Percentiles rank a stretch among this genome's conserved stretches.
These are phyloP conservation scores for Diplosphaera chodatii DNA, from an alignment of 139 green algal genomes.

Conservation along the genomic window DNA sequence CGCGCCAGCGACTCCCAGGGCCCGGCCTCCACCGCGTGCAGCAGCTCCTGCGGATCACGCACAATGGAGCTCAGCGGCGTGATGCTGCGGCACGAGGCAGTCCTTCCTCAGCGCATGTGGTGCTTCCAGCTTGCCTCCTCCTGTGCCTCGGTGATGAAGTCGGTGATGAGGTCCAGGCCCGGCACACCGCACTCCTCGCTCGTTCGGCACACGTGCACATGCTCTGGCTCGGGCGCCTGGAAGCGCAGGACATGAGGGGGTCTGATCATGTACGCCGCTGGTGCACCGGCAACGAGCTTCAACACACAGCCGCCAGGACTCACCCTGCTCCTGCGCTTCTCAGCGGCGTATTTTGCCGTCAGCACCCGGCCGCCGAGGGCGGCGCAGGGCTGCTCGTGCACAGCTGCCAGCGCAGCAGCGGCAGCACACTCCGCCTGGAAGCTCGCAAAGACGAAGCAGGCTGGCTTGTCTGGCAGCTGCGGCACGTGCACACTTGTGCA, in stretches of 20 bases:
- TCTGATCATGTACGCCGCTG: too few species aligned
- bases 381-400: conserved; percentile 15
- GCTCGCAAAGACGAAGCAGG: conserved; percentile 28
- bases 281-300: too few species aligned
- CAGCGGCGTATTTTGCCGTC: conserved; percentile 35
- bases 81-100: too few species aligned
- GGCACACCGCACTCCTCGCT: conserved; percentile 40
- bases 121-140: background rate
- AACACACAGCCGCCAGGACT: background rate
- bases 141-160: conserved; percentile 47
- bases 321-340: conserved; percentile 24
- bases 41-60: conserved; percentile 26
- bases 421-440: conserved; percentile 9
- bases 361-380: conserved; percentile 18
- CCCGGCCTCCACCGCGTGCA: conserved; percentile 37
- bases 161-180: conserved; percentile 47
- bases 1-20: conserved; percentile 62
- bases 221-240: conserved; percentile 4
- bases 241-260: too few species aligned
- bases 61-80: too few species aligned
- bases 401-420: conserved; percentile 9
- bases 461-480: background rate
- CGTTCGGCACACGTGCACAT: background rate
- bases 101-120: too few species aligned
- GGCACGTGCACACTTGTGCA: conserved; percentile 12